These are phyloP conservation scores for Mortierella claussenii DNA, from an alignment of 192 early-diverging fungal genomes.

Conservation along the genomic window DNA sequence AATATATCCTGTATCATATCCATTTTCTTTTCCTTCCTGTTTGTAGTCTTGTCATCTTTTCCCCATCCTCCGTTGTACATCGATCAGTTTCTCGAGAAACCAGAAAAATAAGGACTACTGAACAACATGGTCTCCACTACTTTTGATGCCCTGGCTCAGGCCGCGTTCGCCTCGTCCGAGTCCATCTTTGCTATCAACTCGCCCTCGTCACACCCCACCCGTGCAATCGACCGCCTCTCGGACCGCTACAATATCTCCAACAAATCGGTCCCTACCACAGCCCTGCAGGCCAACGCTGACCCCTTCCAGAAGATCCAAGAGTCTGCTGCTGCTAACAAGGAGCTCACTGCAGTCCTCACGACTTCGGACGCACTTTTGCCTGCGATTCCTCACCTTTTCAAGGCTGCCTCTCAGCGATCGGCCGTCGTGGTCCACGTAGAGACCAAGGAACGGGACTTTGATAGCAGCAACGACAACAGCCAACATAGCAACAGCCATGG, in stretches of 20 bases:
- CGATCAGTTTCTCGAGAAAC: conserved; percentile 18
- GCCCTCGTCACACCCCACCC: conserved; percentile 29
- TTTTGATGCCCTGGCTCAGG: conserved; percentile 56
- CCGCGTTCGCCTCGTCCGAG: conserved; percentile 51
- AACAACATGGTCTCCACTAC: conserved; percentile 48
- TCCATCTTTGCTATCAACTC: conserved; percentile 42
- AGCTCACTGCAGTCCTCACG: conserved; percentile 39
- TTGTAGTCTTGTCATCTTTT: conserved; percentile 24
- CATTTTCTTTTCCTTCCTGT: conserved; percentile 6
- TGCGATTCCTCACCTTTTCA: conserved; percentile 68
- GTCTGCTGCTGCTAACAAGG: conserved; percentile 26
- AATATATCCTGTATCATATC: conserved; percentile 37
- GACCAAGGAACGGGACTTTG: conserved; percentile 56
- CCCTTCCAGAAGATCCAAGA: conserved; percentile 42
- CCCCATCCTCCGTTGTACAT: conserved; percentile 3
- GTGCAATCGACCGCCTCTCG: conserved; percentile 29
- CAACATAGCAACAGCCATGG: not conserved
- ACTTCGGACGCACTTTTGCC: conserved; percentile 52
- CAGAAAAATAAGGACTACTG: not conserved
- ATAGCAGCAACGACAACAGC: conserved; percentile 34
- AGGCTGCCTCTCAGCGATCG: conserved; percentile 55
- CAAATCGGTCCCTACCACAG: conserved; percentile 35
- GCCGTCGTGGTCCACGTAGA: conserved; percentile 67
- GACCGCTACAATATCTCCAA: conserved; percentile 52
- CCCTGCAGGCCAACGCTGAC: conserved; percentile 48